phyloP scores from a whole-genome alignment of 306 rosid genomes.

The Parietaria judaica region DNA sequence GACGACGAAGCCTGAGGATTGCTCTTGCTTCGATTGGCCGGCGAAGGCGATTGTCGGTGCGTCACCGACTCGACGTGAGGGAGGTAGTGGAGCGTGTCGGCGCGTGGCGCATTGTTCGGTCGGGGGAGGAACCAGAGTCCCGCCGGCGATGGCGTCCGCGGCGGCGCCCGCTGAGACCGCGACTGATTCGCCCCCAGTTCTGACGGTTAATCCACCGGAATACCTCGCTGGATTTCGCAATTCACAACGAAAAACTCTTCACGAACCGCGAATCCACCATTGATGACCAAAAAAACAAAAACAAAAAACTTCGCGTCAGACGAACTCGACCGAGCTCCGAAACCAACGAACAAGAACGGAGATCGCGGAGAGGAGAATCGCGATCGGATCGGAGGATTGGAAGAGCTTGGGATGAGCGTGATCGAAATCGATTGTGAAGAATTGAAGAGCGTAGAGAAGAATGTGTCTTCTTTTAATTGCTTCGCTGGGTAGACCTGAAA shows the following conservation, averaged over 20 bases:
- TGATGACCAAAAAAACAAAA: background rate
- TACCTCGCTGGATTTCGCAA: constrained; percentile 23
- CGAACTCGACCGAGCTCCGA: background rate
- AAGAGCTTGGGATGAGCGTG: too few relatives aligned
- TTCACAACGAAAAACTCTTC: constrained; percentile 29
- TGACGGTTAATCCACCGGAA: constrained; percentile 27
- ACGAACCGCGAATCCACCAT: constrained; percentile 22
- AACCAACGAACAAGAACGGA: background rate
- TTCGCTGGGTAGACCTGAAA: too few relatives aligned
- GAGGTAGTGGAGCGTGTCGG: constrained; percentile 79
- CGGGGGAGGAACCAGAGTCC: constrained; percentile 80
- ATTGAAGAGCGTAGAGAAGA: too few relatives aligned
- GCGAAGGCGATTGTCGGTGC: constrained; percentile 38
- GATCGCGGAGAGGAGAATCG: background rate
- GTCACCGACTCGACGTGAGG: constrained; percentile 60
- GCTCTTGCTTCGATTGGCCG: background rate
- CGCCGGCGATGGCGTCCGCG: constrained; percentile 33
- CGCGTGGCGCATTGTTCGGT: constrained; percentile 60
- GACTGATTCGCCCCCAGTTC: constrained; percentile 99
- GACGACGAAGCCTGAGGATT: constrained; percentile 9
- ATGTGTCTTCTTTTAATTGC: too few relatives aligned
- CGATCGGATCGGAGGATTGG: background rate
- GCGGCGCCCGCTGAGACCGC: constrained; percentile 60
- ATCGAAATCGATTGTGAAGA: too few relatives aligned
- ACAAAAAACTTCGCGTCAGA: background rate